Evolutionary conservation across 1,139 yeast species (phyloP).

Genomic region (Sugiyamaella pinicola): DNA sequence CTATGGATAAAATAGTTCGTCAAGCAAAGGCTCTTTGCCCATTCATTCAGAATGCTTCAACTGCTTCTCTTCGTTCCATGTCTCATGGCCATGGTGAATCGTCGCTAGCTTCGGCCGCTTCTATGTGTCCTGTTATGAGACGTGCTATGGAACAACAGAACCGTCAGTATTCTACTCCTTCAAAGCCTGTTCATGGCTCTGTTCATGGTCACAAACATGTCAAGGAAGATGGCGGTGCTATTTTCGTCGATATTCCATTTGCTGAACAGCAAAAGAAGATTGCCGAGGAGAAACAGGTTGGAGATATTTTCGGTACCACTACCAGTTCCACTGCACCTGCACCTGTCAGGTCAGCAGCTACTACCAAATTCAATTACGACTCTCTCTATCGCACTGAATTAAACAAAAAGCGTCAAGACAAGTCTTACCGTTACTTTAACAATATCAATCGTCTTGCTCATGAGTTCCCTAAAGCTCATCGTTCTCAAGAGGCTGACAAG

Average conservation of each 20-base stretch:
- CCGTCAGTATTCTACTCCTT: slow-evolving; percentile 56
- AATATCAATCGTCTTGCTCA: slow-evolving; percentile 93
- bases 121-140: slow-evolving; percentile 86
- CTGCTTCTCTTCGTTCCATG: slow-evolving; percentile 53
- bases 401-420: slow-evolving; percentile 75
- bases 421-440: slow-evolving; percentile 93
- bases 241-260: slow-evolving; percentile 21
- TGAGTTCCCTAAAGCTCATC: slow-evolving; percentile 92
- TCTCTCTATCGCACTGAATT: slow-evolving; percentile 66
- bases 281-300: slow-evolving; percentile 10
- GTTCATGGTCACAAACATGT: slow-evolving; percentile 11
- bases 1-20: slow-evolving; percentile 79
- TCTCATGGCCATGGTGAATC: slow-evolving; percentile 29
- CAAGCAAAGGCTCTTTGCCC: slow-evolving; percentile 85
- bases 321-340: slow-evolving; percentile 12
- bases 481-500: slow-evolving; percentile 66
- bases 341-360: slow-evolving; percentile 11
- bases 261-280: slow-evolving; percentile 17
- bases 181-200: slow-evolving; percentile 46
- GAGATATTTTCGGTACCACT: slow-evolving; percentile 6
- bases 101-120: slow-evolving; percentile 60
- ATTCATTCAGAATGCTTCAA: slow-evolving; percentile 66
- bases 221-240: slow-evolving; percentile 10
- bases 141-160: slow-evolving; percentile 56
- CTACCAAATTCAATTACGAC: slow-evolving; percentile 57